A percentile compares a stretch with the other conserved stretches of the same genome.
Conservation (phyloP, 805 yeast species). For the Tetrapisispora phaffii region DNA sequence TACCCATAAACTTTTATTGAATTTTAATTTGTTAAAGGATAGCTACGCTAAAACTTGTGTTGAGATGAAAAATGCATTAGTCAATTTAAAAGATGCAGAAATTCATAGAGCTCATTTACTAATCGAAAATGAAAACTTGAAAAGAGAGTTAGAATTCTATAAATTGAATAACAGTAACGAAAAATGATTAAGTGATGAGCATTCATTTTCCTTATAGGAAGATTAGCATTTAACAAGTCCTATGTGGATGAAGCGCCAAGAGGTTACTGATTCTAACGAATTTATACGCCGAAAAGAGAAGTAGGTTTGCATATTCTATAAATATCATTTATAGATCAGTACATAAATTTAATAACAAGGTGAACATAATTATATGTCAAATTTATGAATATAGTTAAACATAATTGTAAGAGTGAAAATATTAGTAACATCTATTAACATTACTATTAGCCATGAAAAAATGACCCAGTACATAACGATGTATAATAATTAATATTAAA, state of each 20-base stretch:
- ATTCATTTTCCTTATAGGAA: neutral
- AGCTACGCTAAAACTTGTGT: conserved; percentile 28
- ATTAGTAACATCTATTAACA: no score
- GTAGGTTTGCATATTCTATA: conserved; percentile 2
- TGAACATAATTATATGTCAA: neutral
- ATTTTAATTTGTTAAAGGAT: conserved; percentile 26
- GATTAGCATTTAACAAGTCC: neutral
- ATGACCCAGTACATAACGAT: no score
- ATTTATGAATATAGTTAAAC: no score
- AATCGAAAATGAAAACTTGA: conserved; percentile 32
- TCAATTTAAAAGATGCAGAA: conserved; percentile 31
- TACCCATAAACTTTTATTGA: conserved; percentile 26
- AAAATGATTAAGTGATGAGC: neutral
- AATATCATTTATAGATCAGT: neutral
- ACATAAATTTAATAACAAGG: neutral
- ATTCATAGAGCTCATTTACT: conserved; percentile 29
- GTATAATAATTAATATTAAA: neutral
- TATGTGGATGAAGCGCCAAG: neutral
- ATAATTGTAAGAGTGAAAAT: no score
- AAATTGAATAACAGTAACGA: neutral
- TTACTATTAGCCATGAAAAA: no score
- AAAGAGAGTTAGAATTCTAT: conserved; percentile 17
- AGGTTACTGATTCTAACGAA: neutral
- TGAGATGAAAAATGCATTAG: conserved; percentile 27
- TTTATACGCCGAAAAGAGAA: neutral